Percentiles rank a stretch among this genome's conserved stretches.
These are phyloP conservation scores for Penicillium decumbens DNA, from an alignment of 2,329 filamentous ascomycete species.

Conservation along the genomic window DNA sequence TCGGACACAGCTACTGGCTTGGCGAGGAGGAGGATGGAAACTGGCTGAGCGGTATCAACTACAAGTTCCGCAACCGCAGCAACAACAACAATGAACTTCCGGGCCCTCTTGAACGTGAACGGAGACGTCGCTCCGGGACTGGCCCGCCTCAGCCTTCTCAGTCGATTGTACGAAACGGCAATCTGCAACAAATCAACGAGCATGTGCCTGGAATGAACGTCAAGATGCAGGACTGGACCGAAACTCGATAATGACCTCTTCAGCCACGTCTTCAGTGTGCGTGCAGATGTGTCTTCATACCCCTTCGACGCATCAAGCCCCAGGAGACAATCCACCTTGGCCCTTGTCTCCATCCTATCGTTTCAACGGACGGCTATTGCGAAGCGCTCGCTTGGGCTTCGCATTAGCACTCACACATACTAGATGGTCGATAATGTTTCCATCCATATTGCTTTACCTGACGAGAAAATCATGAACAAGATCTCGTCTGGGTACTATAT, in stretches of 20 bases:
- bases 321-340: constrained; percentile 7
- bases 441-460: not conserved
- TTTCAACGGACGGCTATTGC: constrained; percentile 4
- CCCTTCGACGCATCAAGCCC: not conserved
- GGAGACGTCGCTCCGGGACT: constrained; percentile 58
- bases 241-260: constrained; percentile 22
- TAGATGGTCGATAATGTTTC: not conserved
- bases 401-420: not conserved
- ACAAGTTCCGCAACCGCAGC: constrained; percentile 54
- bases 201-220: constrained; percentile 29
- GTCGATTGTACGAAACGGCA: constrained; percentile 32
- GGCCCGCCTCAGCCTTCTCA: constrained; percentile 48
- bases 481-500: not conserved
- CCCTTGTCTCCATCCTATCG: constrained; percentile 11
- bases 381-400: constrained; percentile 8
- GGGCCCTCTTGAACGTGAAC: constrained; percentile 52
- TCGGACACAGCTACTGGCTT: constrained; percentile 76
- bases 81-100: constrained; percentile 41
- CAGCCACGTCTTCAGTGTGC: not conserved
- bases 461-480: not conserved
- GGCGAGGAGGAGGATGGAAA: constrained; percentile 59
- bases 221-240: constrained; percentile 38
- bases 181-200: constrained; percentile 33
- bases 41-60: constrained; percentile 62
- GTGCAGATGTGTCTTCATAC: not conserved